A percentile compares a stretch with the other conserved stretches of the same genome.
Evolutionary conservation across 768 basidiomycete species (phyloP).

Genomic region (Phylloporus sp.): DNA sequence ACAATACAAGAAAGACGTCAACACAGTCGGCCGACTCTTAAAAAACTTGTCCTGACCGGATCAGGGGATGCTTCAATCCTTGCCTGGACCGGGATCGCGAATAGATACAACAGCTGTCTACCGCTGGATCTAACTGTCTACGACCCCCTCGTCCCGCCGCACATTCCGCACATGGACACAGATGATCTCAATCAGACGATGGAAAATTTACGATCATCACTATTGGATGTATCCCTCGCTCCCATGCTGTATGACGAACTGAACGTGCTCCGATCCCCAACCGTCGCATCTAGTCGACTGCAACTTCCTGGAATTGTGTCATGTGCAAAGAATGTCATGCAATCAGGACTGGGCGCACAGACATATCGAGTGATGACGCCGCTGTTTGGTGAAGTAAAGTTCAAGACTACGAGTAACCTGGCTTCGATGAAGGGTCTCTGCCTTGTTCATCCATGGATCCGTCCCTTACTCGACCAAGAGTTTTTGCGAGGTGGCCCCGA

Average conservation of each 20-base stretch:
- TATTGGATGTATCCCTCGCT: neutral
- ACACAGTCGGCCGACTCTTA: conserved; percentile 13
- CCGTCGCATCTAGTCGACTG: neutral
- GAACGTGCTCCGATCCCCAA: neutral
- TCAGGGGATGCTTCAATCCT: conserved; percentile 10
- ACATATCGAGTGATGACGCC: neutral
- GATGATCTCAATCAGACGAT: neutral
- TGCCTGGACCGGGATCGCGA: conserved; percentile 13
- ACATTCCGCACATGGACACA: neutral
- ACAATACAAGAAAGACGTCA: too few relatives aligned
- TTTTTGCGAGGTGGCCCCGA: neutral
- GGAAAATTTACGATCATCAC: neutral
- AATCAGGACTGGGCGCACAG: neutral
- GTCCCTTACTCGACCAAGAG: conserved; percentile 5
- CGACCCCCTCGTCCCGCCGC: neutral
- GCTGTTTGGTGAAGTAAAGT: neutral
- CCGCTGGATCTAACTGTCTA: conserved; percentile 1
- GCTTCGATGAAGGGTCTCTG: neutral
- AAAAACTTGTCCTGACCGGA: conserved; percentile 10
- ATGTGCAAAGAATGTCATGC: neutral
- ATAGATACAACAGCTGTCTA: conserved; percentile 5
- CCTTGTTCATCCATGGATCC: conserved; percentile 3
- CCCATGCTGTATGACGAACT: neutral
- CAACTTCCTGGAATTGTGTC: conserved; percentile 1
- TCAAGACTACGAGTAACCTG: neutral